phyloP scores from a whole-genome alignment of 108 stramenopile species.

The Cylindrotheca fusiformis region DNA sequence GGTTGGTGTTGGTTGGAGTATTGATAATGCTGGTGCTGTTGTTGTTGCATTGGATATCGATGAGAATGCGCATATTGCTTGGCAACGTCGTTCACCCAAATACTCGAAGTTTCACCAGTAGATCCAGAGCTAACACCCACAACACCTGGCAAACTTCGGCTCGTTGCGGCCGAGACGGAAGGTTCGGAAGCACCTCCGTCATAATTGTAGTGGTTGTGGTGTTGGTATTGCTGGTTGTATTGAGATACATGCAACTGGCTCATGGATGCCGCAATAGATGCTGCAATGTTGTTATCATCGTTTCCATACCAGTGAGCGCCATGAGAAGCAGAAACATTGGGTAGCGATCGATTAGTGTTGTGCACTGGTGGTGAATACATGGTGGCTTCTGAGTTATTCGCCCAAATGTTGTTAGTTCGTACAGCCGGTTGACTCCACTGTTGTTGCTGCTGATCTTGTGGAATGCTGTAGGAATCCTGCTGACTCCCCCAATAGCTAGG shows the following conservation, averaged over 20 bases:
- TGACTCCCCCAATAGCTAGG: background rate
- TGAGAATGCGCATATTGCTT: background rate
- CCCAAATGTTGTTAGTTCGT: background rate
- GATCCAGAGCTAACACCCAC: slow-evolving; percentile 31
- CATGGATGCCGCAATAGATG: background rate
- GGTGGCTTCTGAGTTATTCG: background rate
- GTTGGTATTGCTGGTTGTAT: too few species aligned
- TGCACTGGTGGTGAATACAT: background rate
- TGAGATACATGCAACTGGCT: background rate
- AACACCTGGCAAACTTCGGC: slow-evolving; percentile 17
- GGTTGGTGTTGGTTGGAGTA: background rate
- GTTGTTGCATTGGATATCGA: slow-evolving; percentile 1
- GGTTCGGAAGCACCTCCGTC: background rate
- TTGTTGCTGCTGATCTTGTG: background rate
- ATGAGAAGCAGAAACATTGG: background rate
- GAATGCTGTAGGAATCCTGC: background rate
- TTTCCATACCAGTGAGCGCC: background rate
- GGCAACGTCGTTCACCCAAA: background rate
- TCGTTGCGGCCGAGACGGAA: slow-evolving; percentile 1
- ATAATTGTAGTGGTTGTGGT: background rate
- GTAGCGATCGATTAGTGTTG: background rate
- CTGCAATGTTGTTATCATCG: background rate
- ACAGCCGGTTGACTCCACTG: background rate
- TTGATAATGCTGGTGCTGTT: background rate
- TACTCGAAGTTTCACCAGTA: slow-evolving; percentile 1